A percentile compares a stretch with the other conserved stretches of the same genome.
phyloP scores from a whole-genome alignment of 129 eudicot genomes.

The Chrysanthemum makinoi region DNA sequence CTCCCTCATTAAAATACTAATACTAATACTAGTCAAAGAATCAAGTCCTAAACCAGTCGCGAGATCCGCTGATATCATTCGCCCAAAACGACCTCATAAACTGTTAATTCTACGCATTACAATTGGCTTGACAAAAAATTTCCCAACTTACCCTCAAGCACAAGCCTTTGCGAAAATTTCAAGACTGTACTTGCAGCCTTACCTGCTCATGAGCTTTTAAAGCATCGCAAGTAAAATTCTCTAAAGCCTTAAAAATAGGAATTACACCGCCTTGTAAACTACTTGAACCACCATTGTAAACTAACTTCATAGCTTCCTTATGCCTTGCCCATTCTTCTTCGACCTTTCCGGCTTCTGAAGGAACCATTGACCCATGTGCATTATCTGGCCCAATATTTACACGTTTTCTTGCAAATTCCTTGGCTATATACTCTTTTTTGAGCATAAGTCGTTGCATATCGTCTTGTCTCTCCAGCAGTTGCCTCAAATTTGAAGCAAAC shows the following conservation, averaged over 20 bases:
- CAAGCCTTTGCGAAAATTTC: no score
- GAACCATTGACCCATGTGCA: slow-evolving; percentile 42
- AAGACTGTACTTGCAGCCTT: slow-evolving; percentile 35
- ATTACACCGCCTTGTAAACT: slow-evolving; percentile 88
- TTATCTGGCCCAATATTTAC: slow-evolving; percentile 40
- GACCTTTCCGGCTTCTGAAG: slow-evolving; percentile 55
- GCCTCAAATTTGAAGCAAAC: slow-evolving; percentile 65
- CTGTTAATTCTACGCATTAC: not conserved
- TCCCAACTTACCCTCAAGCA: not conserved
- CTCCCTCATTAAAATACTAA: not conserved
- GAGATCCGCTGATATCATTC: slow-evolving; percentile 7
- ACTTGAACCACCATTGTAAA: slow-evolving; percentile 71
- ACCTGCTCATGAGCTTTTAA: slow-evolving; percentile 81
- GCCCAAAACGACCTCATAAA: not conserved
- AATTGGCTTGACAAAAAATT: not conserved
- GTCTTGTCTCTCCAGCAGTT: slow-evolving; percentile 70
- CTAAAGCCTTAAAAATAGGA: slow-evolving; percentile 90
- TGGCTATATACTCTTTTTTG: slow-evolving; percentile 58
- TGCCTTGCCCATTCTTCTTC: slow-evolving; percentile 45
- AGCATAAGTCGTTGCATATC: slow-evolving; percentile 75
- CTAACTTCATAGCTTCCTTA: slow-evolving; percentile 79
- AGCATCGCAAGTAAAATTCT: slow-evolving; percentile 70
- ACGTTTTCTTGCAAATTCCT: slow-evolving; percentile 53
- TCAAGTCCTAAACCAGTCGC: not conserved
- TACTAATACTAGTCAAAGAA: not conserved